Evolutionary conservation across 176 grass and related monocot species (phyloP).

Genomic region (Themeda triandra): DNA sequence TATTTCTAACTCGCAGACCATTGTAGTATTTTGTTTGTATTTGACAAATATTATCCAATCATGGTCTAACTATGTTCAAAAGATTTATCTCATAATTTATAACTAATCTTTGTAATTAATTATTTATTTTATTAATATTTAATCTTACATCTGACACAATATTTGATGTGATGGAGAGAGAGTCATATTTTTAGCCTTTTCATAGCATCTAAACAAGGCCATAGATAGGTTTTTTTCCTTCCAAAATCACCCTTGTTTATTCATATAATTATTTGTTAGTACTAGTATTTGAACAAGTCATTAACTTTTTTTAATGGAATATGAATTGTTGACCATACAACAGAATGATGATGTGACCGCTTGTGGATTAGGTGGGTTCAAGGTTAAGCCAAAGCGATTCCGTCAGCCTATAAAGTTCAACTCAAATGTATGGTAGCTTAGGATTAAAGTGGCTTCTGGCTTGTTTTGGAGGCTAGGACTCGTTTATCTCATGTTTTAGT

Average conservation of each 20-base stretch:
- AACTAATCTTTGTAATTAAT: no score
- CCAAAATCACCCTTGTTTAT: neutral
- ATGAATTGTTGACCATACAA: neutral
- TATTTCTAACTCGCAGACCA: no score
- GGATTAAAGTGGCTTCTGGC: neutral
- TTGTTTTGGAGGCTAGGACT: neutral
- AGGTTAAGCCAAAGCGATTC: slow-evolving; percentile 5
- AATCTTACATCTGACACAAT: no score
- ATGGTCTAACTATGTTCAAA: no score
- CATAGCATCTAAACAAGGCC: no score
- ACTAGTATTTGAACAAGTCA: neutral
- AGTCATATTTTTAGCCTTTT: no score
- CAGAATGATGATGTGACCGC: neutral
- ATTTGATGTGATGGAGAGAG: no score
- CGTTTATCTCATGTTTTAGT: neutral
- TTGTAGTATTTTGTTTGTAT: no score
- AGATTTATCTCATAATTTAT: no score
- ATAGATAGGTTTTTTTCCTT: neutral
- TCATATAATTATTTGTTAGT: neutral
- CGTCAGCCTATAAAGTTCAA: neutral
- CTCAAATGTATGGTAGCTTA: neutral
- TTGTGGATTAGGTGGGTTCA: neutral
- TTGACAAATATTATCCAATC: no score
- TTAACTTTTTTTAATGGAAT: no score
- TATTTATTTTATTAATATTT: no score